phyloP scores from a whole-genome alignment of 148 eudicot genomes.

The Rheum nobile region DNA sequence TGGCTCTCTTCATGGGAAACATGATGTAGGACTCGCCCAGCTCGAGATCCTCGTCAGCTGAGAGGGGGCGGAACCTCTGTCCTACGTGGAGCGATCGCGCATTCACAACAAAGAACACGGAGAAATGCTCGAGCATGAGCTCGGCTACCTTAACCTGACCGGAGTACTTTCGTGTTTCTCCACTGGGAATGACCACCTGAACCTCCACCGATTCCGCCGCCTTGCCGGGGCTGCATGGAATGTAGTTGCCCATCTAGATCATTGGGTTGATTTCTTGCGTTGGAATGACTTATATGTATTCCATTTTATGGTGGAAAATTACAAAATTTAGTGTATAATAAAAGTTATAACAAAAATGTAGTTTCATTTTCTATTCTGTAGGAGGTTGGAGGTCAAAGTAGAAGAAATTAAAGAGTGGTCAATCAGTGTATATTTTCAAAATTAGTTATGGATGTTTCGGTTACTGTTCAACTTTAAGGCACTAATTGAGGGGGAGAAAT shows the following conservation, averaged over 20 bases:
- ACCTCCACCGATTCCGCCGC: neutral
- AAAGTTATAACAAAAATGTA: no score
- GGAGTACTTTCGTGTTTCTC: neutral
- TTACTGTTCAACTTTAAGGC: neutral
- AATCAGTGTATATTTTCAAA: neutral
- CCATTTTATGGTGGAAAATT: no score
- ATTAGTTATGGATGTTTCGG: neutral
- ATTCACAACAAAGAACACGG: neutral
- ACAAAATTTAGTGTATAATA: no score
- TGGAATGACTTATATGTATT: no score
- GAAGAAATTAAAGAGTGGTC: neutral
- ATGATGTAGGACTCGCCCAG: neutral
- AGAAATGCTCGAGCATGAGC: neutral
- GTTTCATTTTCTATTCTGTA: no score
- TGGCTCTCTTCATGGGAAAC: neutral
- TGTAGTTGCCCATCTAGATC: neutral
- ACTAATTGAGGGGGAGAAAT: neutral
- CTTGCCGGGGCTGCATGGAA: neutral
- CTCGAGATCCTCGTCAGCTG: neutral
- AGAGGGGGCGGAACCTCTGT: neutral
- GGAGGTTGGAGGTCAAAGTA: neutral
- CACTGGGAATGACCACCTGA: neutral
- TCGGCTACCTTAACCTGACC: neutral
- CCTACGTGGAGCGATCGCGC: neutral
- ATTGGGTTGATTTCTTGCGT: neutral